Evolutionary conservation across 2,329 filamentous ascomycete species (phyloP), one percentile per base, ranked within the genome.

Genomic region (Amauroascus verrucosus): DNA sequence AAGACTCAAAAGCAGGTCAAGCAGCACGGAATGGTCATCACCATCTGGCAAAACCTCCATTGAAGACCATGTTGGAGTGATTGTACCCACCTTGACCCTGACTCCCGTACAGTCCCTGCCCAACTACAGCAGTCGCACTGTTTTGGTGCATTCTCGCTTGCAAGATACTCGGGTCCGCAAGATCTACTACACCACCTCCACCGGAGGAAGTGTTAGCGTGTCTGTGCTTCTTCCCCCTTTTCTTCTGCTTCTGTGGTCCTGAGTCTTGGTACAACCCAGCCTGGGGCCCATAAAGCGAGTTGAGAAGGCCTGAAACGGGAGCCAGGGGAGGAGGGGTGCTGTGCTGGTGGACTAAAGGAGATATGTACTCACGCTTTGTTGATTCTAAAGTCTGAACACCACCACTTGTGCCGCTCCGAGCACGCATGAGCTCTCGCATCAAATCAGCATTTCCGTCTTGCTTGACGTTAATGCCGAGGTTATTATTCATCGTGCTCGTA

Each of bases 181-280:
- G 88, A 94, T 97, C 90, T 79, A 94, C 90, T 91, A 96, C 83
- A 79, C 88, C 90, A 87, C 88, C 88, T 57, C 58, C 90, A 83
- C 89, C 95, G 84, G 91, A 97, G 87, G 90, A 95, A 91, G 91
- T 96, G 88, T 96, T 95, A 93, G 89, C 91, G 85, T 96, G 90
- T 84, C 90, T 94, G 81, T 96, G 91, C 88, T 96, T 96, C 84
- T 95, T 96, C 79, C 89, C 89, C 88, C 95, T 95, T 83, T 95
- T 96, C 85, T 95, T 95, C 82, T 94, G 89, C 84, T 95, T 94
- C 77, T 87, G 85, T 70, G 75, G 73, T 77, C 86, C 86, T 77
- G 85, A 84, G 72, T 95, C 89, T 83, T 90, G 86, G 77, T 88
- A 88, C 75, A 82, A 81, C 78, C 86, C 87, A 78, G 85, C 77